phyloP scores from a whole-genome alignment of 441 rosid genomes.

The Euphorbia neoarborescens region DNA sequence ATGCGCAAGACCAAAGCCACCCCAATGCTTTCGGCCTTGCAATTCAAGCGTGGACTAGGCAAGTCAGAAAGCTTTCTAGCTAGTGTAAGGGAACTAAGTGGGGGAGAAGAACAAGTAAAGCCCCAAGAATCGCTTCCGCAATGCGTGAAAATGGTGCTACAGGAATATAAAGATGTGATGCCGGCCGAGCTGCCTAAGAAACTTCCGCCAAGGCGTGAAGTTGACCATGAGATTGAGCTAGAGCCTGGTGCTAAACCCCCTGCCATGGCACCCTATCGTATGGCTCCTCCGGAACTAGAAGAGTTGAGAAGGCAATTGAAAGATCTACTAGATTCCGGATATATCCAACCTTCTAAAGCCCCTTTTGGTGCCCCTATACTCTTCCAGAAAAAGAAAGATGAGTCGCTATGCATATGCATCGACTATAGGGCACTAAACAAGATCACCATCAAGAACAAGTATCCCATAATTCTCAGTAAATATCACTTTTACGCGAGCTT shows the following conservation, averaged over 20 bases:
- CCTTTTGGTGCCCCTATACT: background rate
- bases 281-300: background rate
- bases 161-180: background rate
- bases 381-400: background rate
- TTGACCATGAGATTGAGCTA: background rate
- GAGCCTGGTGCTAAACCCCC: background rate
- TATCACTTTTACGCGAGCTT: too few species aligned
- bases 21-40: background rate
- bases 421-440: background rate
- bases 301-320: background rate
- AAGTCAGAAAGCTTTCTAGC: background rate
- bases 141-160: background rate
- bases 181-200: background rate
- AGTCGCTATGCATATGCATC: background rate
- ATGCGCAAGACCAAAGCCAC: background rate
- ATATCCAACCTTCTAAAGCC: background rate
- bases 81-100: background rate
- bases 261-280: background rate
- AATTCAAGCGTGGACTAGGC: background rate
- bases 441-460: background rate
- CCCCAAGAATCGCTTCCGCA: background rate
- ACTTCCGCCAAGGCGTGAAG: background rate
- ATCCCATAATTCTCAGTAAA: slow-evolving; percentile 19
- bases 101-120: background rate
- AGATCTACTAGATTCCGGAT: background rate